Conservation (phyloP, 208 protist genomes). For the Trypanosoma vivax region DNA sequence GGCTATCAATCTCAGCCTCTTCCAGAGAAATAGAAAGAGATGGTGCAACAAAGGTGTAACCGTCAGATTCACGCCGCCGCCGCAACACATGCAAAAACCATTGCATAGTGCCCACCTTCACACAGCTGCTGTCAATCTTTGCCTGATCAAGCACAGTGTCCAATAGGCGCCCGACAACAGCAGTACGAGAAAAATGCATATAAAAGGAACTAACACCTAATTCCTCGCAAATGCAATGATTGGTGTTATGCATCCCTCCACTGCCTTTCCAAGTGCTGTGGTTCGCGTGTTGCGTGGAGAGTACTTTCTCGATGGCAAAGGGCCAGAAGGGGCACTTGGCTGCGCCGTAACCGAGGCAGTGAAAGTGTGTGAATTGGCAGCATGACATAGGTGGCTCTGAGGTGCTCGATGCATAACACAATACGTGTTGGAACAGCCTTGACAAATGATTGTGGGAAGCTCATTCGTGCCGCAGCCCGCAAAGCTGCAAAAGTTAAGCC, state of each 20-base stretch:
- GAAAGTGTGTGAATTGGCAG: not conserved
- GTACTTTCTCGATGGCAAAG: conserved; percentile 16
- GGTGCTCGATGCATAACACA: conserved; percentile 70
- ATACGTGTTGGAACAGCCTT: conserved; percentile 53
- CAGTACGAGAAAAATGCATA: conserved; percentile 48
- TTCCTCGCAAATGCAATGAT: conserved; percentile 45
- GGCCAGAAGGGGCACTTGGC: not conserved
- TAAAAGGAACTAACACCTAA: conserved; percentile 60
- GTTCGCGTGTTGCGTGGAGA: conserved; percentile 38
- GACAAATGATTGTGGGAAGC: conserved; percentile 35
- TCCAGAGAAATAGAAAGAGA: conserved; percentile 5
- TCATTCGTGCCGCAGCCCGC: conserved; percentile 31
- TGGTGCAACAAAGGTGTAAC: conserved; percentile 1
- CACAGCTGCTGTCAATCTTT: conserved; percentile 26
- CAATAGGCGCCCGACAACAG: conserved; percentile 48
- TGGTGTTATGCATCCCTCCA: conserved; percentile 57
- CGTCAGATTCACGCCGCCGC: conserved; percentile 10
- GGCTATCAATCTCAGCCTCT: conserved; percentile 2
- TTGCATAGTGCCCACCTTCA: conserved; percentile 15
- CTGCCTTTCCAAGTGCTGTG: conserved; percentile 59
- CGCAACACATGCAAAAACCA: conserved; percentile 50
- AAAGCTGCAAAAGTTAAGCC: conserved; percentile 35
- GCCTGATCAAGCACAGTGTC: conserved; percentile 60
- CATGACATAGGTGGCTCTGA: conserved; percentile 41
- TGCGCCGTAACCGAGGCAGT: not conserved